Percentiles rank a stretch among this genome's conserved stretches.
phyloP scores from a whole-genome alignment of 1,284 basidiomycete genomes.

The Cryptococcus hybrid region DNA sequence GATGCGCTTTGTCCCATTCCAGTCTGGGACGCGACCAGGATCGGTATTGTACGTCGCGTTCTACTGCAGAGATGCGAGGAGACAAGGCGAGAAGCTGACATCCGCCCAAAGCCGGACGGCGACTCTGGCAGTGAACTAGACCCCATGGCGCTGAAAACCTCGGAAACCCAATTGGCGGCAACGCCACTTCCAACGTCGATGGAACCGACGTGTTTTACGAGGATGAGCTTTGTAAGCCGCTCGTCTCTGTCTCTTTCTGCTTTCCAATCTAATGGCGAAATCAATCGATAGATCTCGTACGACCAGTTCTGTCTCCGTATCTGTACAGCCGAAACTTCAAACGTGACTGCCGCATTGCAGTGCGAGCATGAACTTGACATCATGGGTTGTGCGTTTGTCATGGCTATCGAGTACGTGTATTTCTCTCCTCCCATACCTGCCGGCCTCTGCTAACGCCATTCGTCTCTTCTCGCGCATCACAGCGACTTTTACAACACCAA shows the following conservation, averaged over 20 bases:
- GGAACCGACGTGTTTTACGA: conserved; percentile 55
- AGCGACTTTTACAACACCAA: conserved; percentile 37
- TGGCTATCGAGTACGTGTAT: conserved; percentile 40
- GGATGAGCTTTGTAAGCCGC: conserved; percentile 35
- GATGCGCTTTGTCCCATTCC: neutral
- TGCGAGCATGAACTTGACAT: conserved; percentile 46
- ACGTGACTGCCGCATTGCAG: conserved; percentile 39
- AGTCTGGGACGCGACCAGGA: conserved; percentile 47
- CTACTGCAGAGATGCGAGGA: neutral
- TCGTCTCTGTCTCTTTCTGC: neutral
- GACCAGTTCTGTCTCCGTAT: conserved; percentile 51
- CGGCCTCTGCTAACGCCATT: no score
- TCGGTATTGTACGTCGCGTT: conserved; percentile 36
- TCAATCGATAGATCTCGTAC: conserved; percentile 28
- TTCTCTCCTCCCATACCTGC: neutral
- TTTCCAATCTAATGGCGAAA: neutral
- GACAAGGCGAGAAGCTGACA: neutral
- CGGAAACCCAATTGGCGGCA: conserved; percentile 57
- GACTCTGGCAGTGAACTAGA: conserved; percentile 55
- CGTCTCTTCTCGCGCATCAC: neutral
- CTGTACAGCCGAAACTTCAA: conserved; percentile 46
- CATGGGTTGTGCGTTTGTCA: conserved; percentile 52
- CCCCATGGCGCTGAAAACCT: conserved; percentile 52
- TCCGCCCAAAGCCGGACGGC: conserved; percentile 12
- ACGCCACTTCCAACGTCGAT: conserved; percentile 55